These are phyloP conservation scores for Phaseolus coccineus DNA, from an alignment of 331 rosid species.

Conservation along the genomic window DNA sequence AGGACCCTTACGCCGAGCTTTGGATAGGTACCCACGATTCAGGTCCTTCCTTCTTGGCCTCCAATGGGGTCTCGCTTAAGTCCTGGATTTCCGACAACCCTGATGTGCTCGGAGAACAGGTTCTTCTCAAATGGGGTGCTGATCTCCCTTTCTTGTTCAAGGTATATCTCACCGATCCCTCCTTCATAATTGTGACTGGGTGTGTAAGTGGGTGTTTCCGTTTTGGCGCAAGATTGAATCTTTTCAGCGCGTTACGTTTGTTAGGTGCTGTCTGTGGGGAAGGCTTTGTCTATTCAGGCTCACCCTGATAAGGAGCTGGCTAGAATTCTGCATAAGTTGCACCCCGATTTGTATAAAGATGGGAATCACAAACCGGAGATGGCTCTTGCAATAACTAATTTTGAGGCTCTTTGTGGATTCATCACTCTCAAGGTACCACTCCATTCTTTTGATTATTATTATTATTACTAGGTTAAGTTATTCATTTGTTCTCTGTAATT, in stretches of 20 bases:
- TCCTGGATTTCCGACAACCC: conserved; percentile 77
- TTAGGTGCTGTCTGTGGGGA: conserved; percentile 88
- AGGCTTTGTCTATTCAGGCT: conserved; percentile 95
- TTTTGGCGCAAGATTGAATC: conserved; percentile 4
- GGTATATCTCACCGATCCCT: conserved; percentile 49
- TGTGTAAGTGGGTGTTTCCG: neutral
- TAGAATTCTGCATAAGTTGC: conserved; percentile 71
- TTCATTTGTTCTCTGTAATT: neutral
- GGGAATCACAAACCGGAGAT: conserved; percentile 97
- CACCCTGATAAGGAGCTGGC: conserved; percentile 97
- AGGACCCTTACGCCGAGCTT: conserved; percentile 80
- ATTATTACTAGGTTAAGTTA: neutral
- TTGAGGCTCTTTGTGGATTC: conserved; percentile 94
- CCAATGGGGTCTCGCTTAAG: conserved; percentile 64
- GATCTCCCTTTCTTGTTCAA: conserved; percentile 92
- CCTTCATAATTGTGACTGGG: too few species aligned
- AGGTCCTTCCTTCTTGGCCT: conserved; percentile 75
- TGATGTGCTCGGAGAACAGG: conserved; percentile 74
- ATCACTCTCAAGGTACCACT: conserved; percentile 66
- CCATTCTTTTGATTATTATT: neutral
- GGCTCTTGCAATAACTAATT: conserved; percentile 84
- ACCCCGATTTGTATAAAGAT: conserved; percentile 79
- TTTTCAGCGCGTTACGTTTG: conserved; percentile 1
- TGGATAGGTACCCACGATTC: conserved; percentile 98
- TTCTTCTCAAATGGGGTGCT: conserved; percentile 74